These are phyloP conservation scores for Blastobotrys indianensis DNA, from an alignment of 1,139 yeast species.

Conservation along the genomic window DNA sequence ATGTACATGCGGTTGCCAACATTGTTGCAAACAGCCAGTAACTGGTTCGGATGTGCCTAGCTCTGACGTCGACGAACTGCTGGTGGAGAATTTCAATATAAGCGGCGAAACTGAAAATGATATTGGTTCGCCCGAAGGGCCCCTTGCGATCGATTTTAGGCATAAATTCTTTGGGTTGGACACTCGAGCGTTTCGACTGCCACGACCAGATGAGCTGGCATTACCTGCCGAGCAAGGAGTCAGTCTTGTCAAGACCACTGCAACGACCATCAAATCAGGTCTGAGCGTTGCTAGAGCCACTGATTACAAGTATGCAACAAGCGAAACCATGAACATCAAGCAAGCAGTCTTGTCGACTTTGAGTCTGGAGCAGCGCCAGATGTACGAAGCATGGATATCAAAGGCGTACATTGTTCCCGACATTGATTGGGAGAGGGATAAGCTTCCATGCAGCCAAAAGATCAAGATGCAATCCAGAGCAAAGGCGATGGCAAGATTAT, in stretches of 20 bases:
- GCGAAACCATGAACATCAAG: neutral
- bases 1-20: too few species aligned
- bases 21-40: too few species aligned
- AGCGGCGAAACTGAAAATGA: too few species aligned
- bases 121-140: too few species aligned
- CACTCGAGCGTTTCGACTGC: too few species aligned
- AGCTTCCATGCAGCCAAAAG: neutral
- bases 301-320: neutral
- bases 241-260: neutral
- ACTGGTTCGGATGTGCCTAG: too few species aligned
- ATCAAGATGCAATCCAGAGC: slow-evolving; percentile 5
- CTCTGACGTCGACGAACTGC: too few species aligned
- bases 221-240: neutral
- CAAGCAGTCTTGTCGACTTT: neutral
- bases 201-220: too few species aligned
- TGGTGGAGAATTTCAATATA: too few species aligned
- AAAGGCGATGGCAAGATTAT: slow-evolving; percentile 4
- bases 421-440: slow-evolving; percentile 6
- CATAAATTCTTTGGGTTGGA: too few species aligned
- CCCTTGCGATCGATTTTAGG: too few species aligned
- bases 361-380: neutral
- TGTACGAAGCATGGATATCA: neutral
- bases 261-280: neutral
- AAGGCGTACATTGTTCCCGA: neutral
- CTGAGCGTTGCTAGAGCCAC: slow-evolving; percentile 3